Base-by-base conservation (phyloP, 2,329 filamentous ascomycete species). In the Curvularia verruculosa region DNA sequence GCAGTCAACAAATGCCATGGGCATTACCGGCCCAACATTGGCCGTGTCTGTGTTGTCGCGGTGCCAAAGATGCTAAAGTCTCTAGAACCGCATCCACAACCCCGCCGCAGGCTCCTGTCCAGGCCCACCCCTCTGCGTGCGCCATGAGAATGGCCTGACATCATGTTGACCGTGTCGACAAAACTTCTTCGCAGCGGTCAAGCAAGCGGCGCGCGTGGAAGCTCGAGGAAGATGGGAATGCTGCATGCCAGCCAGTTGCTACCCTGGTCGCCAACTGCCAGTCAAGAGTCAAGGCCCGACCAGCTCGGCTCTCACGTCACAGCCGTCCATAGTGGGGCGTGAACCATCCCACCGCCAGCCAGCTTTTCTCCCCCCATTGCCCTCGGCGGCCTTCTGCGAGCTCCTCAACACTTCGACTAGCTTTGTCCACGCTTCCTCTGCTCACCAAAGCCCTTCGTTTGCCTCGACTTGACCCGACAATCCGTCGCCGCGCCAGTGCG, bases 101-200 rank as follows among this genome's bases (percentile, higher is more conserved):
- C 28, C 43, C 43, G 18, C 43, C n/a, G 47, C 28, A 28, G 34
- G 56, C 54, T 44, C 54, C 28, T 53, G 54, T 23, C 37, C 37
- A 47, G 54, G 54, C 54, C 54, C 54, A 56, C 55, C 31, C 31
- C 31, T 31, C 39, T 39, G 34, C 54, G 39, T 41, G 47, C 41
- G 26, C 47, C 52, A 52, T 59, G 54, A 56, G 41, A 53, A 51
- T 49, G 44, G 43, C 50, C 58, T 66, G 60, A 68, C 66, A 63
- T 67, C 59, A 66, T 65, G 46, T 64, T 55, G 58, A 59, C 54
- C 37, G 40, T 28, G 49, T 47, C 50, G 54, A 41, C 58, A 60
- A 58, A 52, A 28, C 54, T 49, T 45, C 54, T 49, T 45, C 46
- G 48, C 48, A 52, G 47, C 56, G 52, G 52, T 48, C 47, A 52